Conservation (phyloP, 257 asterid genomes). For the Solanum microdontum region DNA sequence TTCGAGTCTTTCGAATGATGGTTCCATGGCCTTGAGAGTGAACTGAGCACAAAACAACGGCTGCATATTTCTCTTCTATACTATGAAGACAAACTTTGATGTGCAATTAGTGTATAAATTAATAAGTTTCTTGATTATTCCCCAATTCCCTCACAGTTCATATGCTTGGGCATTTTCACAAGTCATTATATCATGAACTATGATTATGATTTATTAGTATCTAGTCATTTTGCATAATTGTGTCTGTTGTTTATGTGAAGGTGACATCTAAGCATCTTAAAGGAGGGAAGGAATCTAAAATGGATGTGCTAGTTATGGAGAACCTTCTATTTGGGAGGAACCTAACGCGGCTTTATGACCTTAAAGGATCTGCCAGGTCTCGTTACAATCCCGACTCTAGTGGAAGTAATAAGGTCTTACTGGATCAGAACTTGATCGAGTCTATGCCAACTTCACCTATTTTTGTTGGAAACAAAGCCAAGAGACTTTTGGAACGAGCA, state of each 20-base stretch:
- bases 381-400: slow-evolving; percentile 81
- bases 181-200: background rate
- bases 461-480: slow-evolving; percentile 10
- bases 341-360: slow-evolving; percentile 75
- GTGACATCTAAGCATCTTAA: slow-evolving; percentile 65
- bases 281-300: slow-evolving; percentile 90
- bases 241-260: slow-evolving; percentile 27
- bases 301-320: slow-evolving; percentile 94
- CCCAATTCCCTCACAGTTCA: background rate
- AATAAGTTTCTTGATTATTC: background rate
- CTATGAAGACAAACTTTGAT: background rate
- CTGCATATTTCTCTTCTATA: background rate
- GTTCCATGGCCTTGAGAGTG: background rate
- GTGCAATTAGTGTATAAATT: background rate
- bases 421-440: slow-evolving; percentile 94
- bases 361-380: slow-evolving; percentile 91
- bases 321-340: slow-evolving; percentile 85
- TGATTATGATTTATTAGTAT: background rate
- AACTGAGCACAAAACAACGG: background rate
- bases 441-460: slow-evolving; percentile 98
- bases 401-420: slow-evolving; percentile 77
- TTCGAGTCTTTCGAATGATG: background rate
- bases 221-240: background rate
- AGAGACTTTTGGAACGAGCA: slow-evolving; percentile 5
- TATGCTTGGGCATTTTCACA: background rate